Percentiles rank a stretch among this genome's conserved stretches.
phyloP scores from a whole-genome alignment of 805 yeast species.

The Candida tallmaniae region DNA sequence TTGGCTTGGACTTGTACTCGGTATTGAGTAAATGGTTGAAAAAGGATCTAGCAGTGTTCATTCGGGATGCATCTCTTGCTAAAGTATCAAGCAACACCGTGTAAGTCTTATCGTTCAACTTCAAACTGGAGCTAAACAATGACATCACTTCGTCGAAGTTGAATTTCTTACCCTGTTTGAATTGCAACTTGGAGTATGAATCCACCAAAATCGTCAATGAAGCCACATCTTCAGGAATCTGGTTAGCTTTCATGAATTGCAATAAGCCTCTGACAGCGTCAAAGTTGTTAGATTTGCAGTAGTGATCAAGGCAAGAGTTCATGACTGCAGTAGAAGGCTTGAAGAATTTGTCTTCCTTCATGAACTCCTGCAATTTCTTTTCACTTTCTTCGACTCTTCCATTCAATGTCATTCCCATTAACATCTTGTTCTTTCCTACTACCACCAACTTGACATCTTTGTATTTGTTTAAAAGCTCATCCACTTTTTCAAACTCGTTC shows the following conservation, averaged over 20 bases:
- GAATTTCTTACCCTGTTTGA: slow-evolving; percentile 40
- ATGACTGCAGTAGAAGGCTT: slow-evolving; percentile 45
- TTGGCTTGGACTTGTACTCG: slow-evolving; percentile 19
- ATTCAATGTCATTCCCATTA: slow-evolving; percentile 41
- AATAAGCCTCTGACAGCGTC: slow-evolving; percentile 48
- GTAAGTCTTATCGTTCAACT: slow-evolving; percentile 42
- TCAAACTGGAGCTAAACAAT: slow-evolving; percentile 29
- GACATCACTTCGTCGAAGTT: slow-evolving; percentile 36
- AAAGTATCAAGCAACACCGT: slow-evolving; percentile 53
- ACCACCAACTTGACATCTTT: slow-evolving; percentile 29
- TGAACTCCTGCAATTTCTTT: slow-evolving; percentile 32
- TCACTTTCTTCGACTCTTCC: slow-evolving; percentile 44
- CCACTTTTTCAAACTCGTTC: slow-evolving; percentile 38
- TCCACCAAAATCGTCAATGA: slow-evolving; percentile 61
- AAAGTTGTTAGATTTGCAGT: slow-evolving; percentile 37
- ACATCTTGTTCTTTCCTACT: slow-evolving; percentile 39
- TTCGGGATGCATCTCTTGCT: slow-evolving; percentile 41
- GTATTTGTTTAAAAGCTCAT: slow-evolving; percentile 30
- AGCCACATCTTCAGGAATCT: slow-evolving; percentile 52
- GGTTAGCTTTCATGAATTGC: slow-evolving; percentile 36
- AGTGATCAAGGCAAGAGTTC: slow-evolving; percentile 46
- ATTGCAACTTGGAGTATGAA: slow-evolving; percentile 43
- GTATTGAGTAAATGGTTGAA: slow-evolving; percentile 25
- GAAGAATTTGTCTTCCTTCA: slow-evolving; percentile 26
- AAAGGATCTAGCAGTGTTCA: slow-evolving; percentile 48